A percentile compares a stretch with the other conserved stretches of the same genome.
Conservation (phyloP, 2,329 filamentous ascomycete genomes). For the Phialemonium atrogriseum region DNA sequence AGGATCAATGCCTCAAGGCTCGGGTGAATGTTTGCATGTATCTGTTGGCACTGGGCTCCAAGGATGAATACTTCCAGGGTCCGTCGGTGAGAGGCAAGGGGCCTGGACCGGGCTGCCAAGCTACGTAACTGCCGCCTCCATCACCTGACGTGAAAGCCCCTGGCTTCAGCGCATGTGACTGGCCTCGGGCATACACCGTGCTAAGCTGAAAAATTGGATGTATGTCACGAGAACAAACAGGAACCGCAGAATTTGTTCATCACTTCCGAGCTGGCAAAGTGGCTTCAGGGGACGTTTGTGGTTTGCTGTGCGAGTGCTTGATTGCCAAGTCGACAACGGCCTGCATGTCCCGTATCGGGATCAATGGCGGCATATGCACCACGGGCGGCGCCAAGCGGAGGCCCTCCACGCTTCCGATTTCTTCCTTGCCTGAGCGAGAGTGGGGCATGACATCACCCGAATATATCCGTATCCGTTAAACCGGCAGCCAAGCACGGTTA, state of each 20-base stretch:
- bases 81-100: not conserved
- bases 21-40: too few relatives aligned
- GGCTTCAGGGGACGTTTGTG: not conserved
- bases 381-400: too few relatives aligned
- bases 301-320: too few relatives aligned
- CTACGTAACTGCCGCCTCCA: constrained; percentile 1
- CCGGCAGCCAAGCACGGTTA: not conserved
- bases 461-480: not conserved
- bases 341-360: too few relatives aligned
- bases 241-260: too few relatives aligned
- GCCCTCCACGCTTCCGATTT: constrained; percentile 4
- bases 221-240: constrained; percentile 1
- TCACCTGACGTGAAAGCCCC: not conserved
- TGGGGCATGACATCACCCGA: not conserved
- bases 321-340: too few relatives aligned
- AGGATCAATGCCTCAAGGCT: too few relatives aligned
- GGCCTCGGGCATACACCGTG: not conserved
- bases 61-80: not conserved
- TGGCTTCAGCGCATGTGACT: constrained; percentile 1
- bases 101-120: not conserved
- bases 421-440: too few relatives aligned
- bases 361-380: too few relatives aligned
- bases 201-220: not conserved
- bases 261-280: too few relatives aligned
- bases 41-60: too few relatives aligned